A percentile compares a stretch with the other conserved stretches of the same genome.
These are phyloP conservation scores for Chlorella sp. DNA, from an alignment of 139 green algal species.

Conservation along the genomic window DNA sequence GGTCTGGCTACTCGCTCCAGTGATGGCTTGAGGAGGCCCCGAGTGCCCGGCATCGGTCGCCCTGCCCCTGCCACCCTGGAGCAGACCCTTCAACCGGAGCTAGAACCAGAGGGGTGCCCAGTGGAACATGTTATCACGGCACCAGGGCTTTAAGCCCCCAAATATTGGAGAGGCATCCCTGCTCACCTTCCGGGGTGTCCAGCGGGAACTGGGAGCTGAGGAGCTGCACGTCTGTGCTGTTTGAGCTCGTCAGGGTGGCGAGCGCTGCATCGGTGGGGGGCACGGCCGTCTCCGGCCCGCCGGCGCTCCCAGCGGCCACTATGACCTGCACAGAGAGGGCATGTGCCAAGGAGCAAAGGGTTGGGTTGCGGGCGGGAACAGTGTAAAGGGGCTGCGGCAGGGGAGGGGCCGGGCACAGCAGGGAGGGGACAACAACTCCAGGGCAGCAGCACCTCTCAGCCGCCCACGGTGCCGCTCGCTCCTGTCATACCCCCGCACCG, in stretches of 20 bases:
- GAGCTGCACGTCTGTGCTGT: not conserved
- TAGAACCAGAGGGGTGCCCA: too few relatives aligned
- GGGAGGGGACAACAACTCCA: too few relatives aligned
- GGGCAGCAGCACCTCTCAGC: too few relatives aligned
- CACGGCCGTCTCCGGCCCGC: not conserved
- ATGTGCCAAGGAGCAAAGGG: not conserved
- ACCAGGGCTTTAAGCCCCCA: too few relatives aligned
- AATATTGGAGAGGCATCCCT: too few relatives aligned
- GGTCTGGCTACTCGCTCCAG: not conserved
- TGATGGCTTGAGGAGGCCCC: not conserved
- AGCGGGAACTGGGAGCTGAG: not conserved
- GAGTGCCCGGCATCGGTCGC: not conserved
- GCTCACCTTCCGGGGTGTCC: not conserved
- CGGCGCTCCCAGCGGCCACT: not conserved
- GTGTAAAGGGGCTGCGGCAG: not conserved
- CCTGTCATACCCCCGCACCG: too few relatives aligned
- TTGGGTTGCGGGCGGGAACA: too few relatives aligned
- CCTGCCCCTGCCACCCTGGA: not conserved
- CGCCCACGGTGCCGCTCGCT: too few relatives aligned
- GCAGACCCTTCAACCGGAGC: not conserved
- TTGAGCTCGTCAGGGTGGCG: not conserved
- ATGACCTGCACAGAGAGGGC: not conserved
- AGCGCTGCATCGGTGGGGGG: not conserved
- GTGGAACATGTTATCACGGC: too few relatives aligned
- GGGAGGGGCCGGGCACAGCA: too few relatives aligned